Conservation (phyloP, 2,329 filamentous ascomycete species). For the Neofusicoccum parvum region DNA sequence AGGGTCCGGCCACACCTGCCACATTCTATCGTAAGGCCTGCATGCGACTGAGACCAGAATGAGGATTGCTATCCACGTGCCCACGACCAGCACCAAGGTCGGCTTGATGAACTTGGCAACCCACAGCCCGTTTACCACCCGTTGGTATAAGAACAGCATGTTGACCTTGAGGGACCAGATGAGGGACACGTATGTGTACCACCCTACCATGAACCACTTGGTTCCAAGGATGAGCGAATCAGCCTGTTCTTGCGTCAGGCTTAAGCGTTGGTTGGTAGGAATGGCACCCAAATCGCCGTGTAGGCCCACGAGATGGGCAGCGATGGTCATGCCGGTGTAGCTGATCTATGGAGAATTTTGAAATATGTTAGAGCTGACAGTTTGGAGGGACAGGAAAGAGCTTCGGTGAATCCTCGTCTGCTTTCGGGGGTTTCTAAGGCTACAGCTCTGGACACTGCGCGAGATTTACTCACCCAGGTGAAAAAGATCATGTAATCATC, state of each 20-base stretch:
- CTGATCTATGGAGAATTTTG: too few relatives aligned
- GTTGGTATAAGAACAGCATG: constrained; percentile 46
- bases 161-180: constrained; percentile 47
- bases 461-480: constrained; percentile 29
- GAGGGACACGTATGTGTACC: constrained; percentile 40
- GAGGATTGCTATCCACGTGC: constrained; percentile 31
- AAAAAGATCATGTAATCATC: constrained; percentile 41
- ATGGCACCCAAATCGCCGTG: too few relatives aligned
- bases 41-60: constrained; percentile 31
- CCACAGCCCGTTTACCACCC: constrained; percentile 39
- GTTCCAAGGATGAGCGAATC: constrained; percentile 13
- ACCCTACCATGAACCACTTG: constrained; percentile 40
- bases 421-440: too few relatives aligned
- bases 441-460: too few relatives aligned
- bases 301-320: too few relatives aligned
- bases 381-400: too few relatives aligned
- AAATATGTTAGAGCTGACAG: too few relatives aligned
- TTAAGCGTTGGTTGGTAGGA: too few relatives aligned
- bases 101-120: constrained; percentile 41
- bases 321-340: too few relatives aligned
- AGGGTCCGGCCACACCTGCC: constrained; percentile 43
- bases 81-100: constrained; percentile 33
- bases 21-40: constrained; percentile 38
- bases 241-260: too few relatives aligned
- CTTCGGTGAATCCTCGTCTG: too few relatives aligned